Conservation (phyloP, 345 rosid genomes). For the Bruguiera gymnorhiza region DNA sequence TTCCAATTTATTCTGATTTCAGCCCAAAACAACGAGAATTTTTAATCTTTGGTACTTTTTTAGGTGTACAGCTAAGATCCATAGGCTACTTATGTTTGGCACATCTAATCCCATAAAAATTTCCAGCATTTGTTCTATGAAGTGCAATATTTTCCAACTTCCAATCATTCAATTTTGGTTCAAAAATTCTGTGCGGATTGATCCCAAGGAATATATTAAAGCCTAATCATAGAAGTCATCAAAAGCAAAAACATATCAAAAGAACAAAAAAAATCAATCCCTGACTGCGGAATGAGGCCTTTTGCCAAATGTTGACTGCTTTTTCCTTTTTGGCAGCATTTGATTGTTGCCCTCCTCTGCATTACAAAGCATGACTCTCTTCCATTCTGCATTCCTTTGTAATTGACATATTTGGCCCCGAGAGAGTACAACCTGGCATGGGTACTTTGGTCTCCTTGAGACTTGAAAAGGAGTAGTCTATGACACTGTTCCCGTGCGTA, state of each 20-base stretch:
- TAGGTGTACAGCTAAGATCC: background rate
- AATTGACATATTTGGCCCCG: slow-evolving; percentile 7
- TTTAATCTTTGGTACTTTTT: background rate
- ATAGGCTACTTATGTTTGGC: slow-evolving; percentile 1
- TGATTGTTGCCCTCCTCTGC: slow-evolving; percentile 16
- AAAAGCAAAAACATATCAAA: slow-evolving; percentile 28
- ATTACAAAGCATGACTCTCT: slow-evolving; percentile 15
- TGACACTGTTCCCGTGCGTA: background rate
- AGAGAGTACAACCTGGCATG: background rate
- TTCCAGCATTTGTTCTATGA: slow-evolving; percentile 33
- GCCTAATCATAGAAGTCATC: slow-evolving; percentile 55
- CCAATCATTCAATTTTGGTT: slow-evolving; percentile 44
- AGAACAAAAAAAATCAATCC: slow-evolving; percentile 9
- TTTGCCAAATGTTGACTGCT: slow-evolving; percentile 37
- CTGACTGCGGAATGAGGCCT: slow-evolving; percentile 33
- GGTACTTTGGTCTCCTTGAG: slow-evolving; percentile 1
- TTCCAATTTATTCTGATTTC: too few species aligned
- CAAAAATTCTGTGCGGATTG: slow-evolving; percentile 39
- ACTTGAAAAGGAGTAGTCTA: background rate
- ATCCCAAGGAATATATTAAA: slow-evolving; percentile 44
- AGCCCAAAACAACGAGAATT: background rate
- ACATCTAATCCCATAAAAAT: slow-evolving; percentile 1
- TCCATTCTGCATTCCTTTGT: slow-evolving; percentile 1
- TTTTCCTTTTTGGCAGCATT: slow-evolving; percentile 23
- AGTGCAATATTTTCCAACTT: slow-evolving; percentile 36